phyloP scores from a whole-genome alignment of 768 basidiomycete genomes.

The Chlorophyllum brunneum region DNA sequence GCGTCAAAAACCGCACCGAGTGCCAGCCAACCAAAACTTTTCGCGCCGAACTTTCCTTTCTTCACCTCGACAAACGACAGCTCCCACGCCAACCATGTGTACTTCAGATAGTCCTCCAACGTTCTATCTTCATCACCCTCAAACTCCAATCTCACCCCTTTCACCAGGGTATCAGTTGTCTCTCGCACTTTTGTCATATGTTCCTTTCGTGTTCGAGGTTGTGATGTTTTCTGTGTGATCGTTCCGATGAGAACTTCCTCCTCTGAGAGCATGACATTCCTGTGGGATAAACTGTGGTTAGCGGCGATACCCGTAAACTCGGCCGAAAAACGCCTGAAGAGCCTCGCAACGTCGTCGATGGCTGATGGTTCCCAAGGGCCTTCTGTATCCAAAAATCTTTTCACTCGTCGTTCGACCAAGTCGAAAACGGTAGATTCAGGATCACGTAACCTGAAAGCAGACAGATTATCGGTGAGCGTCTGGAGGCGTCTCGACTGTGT shows the following conservation, averaged over 20 bases:
- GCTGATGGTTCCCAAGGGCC: constrained; percentile 17
- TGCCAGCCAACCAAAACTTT: constrained; percentile 60
- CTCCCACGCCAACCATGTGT: constrained; percentile 56
- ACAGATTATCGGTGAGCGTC: constrained; percentile 3
- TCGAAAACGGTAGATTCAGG: constrained; percentile 4
- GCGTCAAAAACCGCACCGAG: constrained; percentile 56
- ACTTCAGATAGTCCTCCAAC: constrained; percentile 35
- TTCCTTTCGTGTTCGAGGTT: constrained; percentile 50
- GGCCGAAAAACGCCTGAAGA: constrained; percentile 40
- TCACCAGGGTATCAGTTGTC: constrained; percentile 49
- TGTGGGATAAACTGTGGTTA: constrained; percentile 41
- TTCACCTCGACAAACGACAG: constrained; percentile 28
- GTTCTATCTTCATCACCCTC: constrained; percentile 41
- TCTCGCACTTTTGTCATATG: constrained; percentile 53
- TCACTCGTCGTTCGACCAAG: constrained; percentile 23
- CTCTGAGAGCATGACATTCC: constrained; percentile 45
- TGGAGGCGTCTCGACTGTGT: constrained; percentile 5
- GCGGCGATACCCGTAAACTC: constrained; percentile 47
- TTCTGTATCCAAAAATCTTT: constrained; percentile 28
- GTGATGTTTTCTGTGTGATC: constrained; percentile 58
- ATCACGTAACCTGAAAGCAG: constrained; percentile 1
- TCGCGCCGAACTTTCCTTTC: constrained; percentile 46
- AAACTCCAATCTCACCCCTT: constrained; percentile 45
- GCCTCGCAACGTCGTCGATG: constrained; percentile 24
- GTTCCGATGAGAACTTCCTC: constrained; percentile 66